Evolutionary conservation across 441 rosid genomes (phyloP), one percentile per base, ranked within the genome.

Genomic region (Rhodomyrtus psidioides): DNA sequence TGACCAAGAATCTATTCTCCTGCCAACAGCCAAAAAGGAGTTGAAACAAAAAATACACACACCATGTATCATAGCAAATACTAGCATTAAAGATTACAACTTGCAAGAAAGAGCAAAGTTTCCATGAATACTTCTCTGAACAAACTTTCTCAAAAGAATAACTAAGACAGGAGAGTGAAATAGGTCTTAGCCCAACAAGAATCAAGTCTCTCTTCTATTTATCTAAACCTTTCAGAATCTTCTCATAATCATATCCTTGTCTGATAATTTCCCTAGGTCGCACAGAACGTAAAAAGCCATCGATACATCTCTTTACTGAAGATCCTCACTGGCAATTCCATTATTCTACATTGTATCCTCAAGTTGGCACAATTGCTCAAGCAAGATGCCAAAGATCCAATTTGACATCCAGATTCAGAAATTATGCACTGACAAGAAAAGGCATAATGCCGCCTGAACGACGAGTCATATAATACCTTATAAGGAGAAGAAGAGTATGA

Each of bases 1-100:
- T 96, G 89, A 98, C 99, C 89, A 98, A 92, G 91, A 98, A 98
- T 87, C 99, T 94, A 91, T 98, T 98, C 92, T 98, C 99, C 99
- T 97, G 99, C 84, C 44, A 74, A 58, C 51, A 83, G 82, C 59
- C 59, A 70, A 17, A 60, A 49, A 28, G 58, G 49, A 58, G 44
- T 81, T 30, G 10, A 44, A 82, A 46, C 42, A 82, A 56, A 60
- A 55, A 84, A 57, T 79, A 59, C 19, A 82, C n/a, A 51, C 79
- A 5, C 6, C 84, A 79, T 26, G 34, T 46, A 83, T 53, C 39
- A 30, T 51, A 82, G 21, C 14, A 82, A 26, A 85, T 74, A 24
- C 57, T 23, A 85, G 28, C 12, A 65, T 34, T 65, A 19, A 34
- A 65, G 14, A 34, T 34, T 65, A 65, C 24, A 12, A 34, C 23